Evolutionary conservation across 257 asterid genomes (phyloP).

Genomic region (Rhazya stricta): DNA sequence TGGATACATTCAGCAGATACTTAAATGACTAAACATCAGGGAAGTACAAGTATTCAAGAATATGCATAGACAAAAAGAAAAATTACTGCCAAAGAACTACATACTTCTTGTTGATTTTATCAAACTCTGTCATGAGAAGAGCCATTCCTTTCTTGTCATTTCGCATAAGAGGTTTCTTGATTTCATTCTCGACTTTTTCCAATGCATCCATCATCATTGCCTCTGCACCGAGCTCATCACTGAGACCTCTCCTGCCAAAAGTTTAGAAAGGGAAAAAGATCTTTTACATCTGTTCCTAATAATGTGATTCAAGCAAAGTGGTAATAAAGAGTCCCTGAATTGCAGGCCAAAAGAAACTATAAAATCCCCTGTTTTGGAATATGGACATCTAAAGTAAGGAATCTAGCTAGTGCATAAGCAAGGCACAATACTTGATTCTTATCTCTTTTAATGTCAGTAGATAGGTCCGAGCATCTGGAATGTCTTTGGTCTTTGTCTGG

Average conservation of each 20-base stretch:
- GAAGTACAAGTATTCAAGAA: not conserved
- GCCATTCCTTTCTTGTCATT: slow-evolving; percentile 87
- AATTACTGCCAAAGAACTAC: slow-evolving; percentile 15
- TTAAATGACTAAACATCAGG: not conserved
- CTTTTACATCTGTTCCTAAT: not conserved
- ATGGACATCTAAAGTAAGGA: not conserved
- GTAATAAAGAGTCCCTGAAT: too few relatives aligned
- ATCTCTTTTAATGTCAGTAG: slow-evolving; percentile 73
- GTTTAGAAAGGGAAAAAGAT: not conserved
- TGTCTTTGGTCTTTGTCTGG: slow-evolving; percentile 61
- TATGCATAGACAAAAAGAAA: not conserved
- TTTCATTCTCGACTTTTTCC: slow-evolving; percentile 83
- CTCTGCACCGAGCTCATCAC: slow-evolving; percentile 82
- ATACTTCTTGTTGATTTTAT: slow-evolving; percentile 90
- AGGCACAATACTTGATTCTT: slow-evolving; percentile 68
- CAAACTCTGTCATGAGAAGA: slow-evolving; percentile 70
- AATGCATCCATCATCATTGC: slow-evolving; percentile 76
- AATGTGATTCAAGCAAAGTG: not conserved
- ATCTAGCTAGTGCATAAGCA: not conserved
- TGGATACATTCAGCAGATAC: not conserved
- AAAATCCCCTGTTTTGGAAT: not conserved
- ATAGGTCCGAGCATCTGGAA: slow-evolving; percentile 89
- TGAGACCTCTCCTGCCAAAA: slow-evolving; percentile 69
- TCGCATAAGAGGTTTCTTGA: slow-evolving; percentile 82
- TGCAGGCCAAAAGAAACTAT: not conserved